Evolutionary conservation across 2,329 filamentous ascomycete genomes (phyloP).

Genomic region (Teratosphaeria pseudoeucalypti): DNA sequence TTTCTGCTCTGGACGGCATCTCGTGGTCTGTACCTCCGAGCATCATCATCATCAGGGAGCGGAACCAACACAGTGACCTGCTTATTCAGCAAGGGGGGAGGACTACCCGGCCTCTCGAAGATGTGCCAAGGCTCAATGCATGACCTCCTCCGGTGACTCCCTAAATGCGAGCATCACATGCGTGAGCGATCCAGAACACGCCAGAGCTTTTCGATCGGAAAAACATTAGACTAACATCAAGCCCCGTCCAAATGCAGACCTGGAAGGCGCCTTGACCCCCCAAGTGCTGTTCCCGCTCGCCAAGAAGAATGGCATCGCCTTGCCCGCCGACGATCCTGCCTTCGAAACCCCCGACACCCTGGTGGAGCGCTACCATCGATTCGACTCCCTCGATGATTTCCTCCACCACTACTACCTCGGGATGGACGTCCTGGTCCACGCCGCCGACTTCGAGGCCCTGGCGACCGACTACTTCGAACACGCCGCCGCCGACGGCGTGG

Average conservation of each 20-base stretch:
- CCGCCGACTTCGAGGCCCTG: conserved; percentile 61
- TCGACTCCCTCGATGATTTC: conserved; percentile 66
- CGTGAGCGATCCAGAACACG: neutral
- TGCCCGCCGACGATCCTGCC: conserved; percentile 48
- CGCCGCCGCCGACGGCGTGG: conserved; percentile 54
- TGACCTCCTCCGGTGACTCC: conserved; percentile 53
- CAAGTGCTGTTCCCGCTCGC: conserved; percentile 61
- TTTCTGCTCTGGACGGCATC: neutral
- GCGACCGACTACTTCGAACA: conserved; percentile 61
- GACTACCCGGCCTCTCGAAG: neutral
- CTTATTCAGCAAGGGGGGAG: neutral
- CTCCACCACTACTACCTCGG: conserved; percentile 68
- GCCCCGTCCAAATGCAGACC: conserved; percentile 40
- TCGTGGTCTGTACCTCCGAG: no score
- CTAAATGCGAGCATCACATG: conserved; percentile 66
- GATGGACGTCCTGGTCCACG: conserved; percentile 56
- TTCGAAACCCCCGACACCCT: conserved; percentile 53
- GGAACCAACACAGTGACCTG: neutral
- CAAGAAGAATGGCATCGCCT: conserved; percentile 51
- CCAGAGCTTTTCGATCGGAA: neutral
- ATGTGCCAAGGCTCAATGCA: conserved; percentile 45
- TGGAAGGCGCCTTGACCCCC: conserved; percentile 66
- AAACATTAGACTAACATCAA: neutral
- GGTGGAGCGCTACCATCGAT: conserved; percentile 52
- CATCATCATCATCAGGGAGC: no score